These are phyloP conservation scores for Trichoderma sp. DNA, from an alignment of 2,329 filamentous ascomycete genomes.

Conservation along the genomic window DNA sequence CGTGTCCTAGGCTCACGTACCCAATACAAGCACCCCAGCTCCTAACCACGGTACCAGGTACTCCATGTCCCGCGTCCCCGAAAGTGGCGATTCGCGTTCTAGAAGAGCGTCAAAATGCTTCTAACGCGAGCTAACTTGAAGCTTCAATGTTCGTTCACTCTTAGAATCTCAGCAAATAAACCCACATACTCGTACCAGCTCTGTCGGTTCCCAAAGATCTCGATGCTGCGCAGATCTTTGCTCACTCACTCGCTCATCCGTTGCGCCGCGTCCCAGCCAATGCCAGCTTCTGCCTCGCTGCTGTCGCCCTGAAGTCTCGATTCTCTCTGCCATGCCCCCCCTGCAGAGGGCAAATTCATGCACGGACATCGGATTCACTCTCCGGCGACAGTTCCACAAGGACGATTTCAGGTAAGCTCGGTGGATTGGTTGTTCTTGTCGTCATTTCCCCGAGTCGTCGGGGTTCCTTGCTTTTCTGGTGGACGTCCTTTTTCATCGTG, in stretches of 20 bases:
- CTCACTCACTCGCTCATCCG: neutral
- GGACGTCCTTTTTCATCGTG: neutral
- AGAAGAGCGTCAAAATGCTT: conserved; percentile 14
- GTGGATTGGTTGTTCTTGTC: neutral
- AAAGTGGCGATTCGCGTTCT: neutral
- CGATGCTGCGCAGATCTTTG: neutral
- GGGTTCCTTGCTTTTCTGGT: conserved; percentile 18
- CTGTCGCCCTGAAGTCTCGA: neutral
- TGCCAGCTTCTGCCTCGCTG: neutral
- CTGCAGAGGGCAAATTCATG: conserved; percentile 48
- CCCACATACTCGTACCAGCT: neutral
- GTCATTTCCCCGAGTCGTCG: neutral
- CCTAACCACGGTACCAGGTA: neutral
- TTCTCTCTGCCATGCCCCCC: conserved; percentile 37
- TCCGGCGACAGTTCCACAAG: conserved; percentile 72
- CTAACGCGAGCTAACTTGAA: neutral
- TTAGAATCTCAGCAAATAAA: neutral
- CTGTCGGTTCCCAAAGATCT: neutral
- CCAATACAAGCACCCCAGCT: neutral
- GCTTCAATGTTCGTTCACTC: neutral
- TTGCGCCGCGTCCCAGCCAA: neutral
- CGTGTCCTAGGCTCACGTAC: neutral
- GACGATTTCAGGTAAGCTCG: conserved; percentile 61
- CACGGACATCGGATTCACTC: conserved; percentile 70
- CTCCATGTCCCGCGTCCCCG: neutral